Percentiles rank a stretch among this genome's conserved stretches.
phyloP scores from a whole-genome alignment of 1,139 yeast species.

The Zygoascus meyerae region DNA sequence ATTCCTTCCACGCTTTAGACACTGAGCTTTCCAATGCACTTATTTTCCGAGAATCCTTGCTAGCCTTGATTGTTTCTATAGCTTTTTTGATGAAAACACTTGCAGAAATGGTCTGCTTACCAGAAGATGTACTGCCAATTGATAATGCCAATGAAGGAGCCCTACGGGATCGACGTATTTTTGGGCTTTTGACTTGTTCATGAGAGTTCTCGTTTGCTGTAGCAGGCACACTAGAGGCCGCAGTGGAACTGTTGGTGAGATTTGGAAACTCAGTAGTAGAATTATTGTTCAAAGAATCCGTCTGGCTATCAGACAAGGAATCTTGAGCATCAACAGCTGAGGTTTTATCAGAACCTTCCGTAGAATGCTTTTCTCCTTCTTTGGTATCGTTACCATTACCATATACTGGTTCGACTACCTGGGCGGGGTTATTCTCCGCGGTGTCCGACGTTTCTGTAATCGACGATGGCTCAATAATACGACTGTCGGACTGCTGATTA shows the following conservation, averaged over 20 bases:
- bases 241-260: slow-evolving; percentile 3
- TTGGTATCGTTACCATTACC: background rate
- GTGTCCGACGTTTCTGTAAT: background rate
- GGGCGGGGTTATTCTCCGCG: background rate
- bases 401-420: background rate
- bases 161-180: slow-evolving; percentile 18
- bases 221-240: slow-evolving; percentile 1
- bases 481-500: background rate
- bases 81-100: slow-evolving; percentile 45
- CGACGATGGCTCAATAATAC: background rate
- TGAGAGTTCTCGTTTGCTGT: background rate
- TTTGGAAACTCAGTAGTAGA: slow-evolving; percentile 1
- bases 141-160: slow-evolving; percentile 32
- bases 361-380: background rate
- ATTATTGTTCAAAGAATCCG: background rate
- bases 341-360: background rate
- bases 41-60: slow-evolving; percentile 47
- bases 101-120: slow-evolving; percentile 29
- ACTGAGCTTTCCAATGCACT: slow-evolving; percentile 40
- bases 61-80: slow-evolving; percentile 41
- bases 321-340: background rate
- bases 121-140: slow-evolving; percentile 24
- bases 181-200: background rate
- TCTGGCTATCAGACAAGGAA: background rate
- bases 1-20: slow-evolving; percentile 37